Percentiles rank a stretch among this genome's conserved stretches.
Evolutionary conservation across 78 protist genomes (phyloP).

Genomic region (Speleostelium caveatum): DNA sequence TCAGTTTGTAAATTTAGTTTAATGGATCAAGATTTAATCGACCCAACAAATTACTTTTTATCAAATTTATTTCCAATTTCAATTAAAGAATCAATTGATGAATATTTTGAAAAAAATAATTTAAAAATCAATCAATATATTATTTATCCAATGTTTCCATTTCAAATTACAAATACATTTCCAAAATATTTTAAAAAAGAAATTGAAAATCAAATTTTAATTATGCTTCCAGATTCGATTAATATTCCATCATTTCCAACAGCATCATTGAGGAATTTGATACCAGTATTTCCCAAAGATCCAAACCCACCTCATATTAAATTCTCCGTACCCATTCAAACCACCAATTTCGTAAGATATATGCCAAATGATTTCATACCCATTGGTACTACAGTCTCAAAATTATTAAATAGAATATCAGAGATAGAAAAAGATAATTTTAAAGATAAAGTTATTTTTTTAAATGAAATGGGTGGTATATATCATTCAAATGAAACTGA

Average conservation of each 20-base stretch:
- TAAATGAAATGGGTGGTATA: conserved; percentile 29
- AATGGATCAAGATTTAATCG: neutral
- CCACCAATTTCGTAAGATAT: conserved; percentile 21
- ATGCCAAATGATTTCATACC: conserved; percentile 34
- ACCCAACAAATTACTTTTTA: conserved; percentile 14
- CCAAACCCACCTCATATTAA: conserved; percentile 25
- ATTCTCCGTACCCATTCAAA: conserved; percentile 39
- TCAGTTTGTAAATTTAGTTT: conserved; percentile 11
- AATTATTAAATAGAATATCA: neutral
- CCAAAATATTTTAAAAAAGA: conserved; percentile 25
- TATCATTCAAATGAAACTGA: conserved; percentile 8
- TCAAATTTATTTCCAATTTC: conserved; percentile 9
- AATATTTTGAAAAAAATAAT: neutral
- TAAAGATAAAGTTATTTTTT: neutral
- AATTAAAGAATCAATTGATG: neutral
- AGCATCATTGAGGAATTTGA: conserved; percentile 19
- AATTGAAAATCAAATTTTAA: neutral
- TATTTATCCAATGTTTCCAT: conserved; percentile 38
- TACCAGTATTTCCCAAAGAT: neutral
- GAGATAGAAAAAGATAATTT: neutral
- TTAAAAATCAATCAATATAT: neutral
- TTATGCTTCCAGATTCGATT: conserved; percentile 12
- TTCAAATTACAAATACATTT: conserved; percentile 3
- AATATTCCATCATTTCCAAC: conserved; percentile 11
- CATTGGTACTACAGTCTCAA: conserved; percentile 17